Evolutionary conservation across 768 basidiomycete species (phyloP).

Genomic region (Tricholoma sp.): DNA sequence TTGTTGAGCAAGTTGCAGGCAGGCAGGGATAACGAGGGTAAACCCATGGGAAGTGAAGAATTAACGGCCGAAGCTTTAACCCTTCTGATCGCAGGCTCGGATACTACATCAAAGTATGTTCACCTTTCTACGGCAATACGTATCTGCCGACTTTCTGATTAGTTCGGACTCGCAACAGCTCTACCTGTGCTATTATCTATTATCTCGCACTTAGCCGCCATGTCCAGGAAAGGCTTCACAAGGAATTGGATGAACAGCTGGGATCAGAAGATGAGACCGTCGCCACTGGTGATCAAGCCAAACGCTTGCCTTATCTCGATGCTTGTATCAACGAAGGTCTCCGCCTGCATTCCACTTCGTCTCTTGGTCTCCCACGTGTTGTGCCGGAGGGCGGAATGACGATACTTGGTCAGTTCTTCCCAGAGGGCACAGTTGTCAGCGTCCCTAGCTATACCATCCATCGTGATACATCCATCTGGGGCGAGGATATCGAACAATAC

Average conservation of each 20-base stretch:
- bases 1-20: slow-evolving; percentile 76
- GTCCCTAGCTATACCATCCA: slow-evolving; percentile 85
- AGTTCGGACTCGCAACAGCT: slow-evolving; percentile 39
- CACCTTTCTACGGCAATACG: not conserved
- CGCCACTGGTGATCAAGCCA: slow-evolving; percentile 62
- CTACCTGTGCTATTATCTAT: slow-evolving; percentile 86
- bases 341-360: slow-evolving; percentile 79
- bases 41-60: slow-evolving; percentile 75
- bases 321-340: slow-evolving; percentile 87
- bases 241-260: slow-evolving; percentile 65
- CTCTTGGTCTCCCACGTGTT: slow-evolving; percentile 76
- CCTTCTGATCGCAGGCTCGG: slow-evolving; percentile 82
- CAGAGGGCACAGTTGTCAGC: slow-evolving; percentile 69
- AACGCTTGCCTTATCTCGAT: slow-evolving; percentile 72
- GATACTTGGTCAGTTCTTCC: slow-evolving; percentile 53
- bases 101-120: slow-evolving; percentile 88
- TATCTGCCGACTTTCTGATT: slow-evolving; percentile 1
- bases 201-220: slow-evolving; percentile 66
- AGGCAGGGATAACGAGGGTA: slow-evolving; percentile 74
- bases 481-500: slow-evolving; percentile 66
- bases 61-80: slow-evolving; percentile 87
- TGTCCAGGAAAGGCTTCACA: slow-evolving; percentile 66
- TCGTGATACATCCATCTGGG: slow-evolving; percentile 69
- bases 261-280: slow-evolving; percentile 54
- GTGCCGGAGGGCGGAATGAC: slow-evolving; percentile 72